These are phyloP conservation scores for Colletotrichum ledebouriae DNA, from an alignment of 2,329 filamentous ascomycete species.

Conservation along the genomic window DNA sequence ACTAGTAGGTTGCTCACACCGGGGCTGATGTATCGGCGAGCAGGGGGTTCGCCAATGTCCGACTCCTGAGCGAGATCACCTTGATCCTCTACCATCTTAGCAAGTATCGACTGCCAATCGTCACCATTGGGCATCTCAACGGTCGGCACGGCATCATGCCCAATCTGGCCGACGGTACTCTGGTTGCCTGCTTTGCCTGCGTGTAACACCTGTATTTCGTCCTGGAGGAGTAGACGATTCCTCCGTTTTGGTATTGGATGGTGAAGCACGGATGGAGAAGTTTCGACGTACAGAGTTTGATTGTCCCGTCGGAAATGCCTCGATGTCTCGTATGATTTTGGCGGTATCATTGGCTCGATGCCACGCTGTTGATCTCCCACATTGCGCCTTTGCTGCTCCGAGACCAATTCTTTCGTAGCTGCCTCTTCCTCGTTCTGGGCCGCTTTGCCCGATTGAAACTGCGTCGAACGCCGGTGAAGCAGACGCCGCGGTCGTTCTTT, in stretches of 20 bases:
- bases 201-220: background rate
- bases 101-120: conserved; percentile 27
- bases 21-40: conserved; percentile 17
- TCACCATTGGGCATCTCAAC: conserved; percentile 4
- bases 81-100: background rate
- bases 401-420: background rate
- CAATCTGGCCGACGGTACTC: conserved; percentile 31
- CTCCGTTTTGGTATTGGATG: conserved; percentile 39
- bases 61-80: background rate
- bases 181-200: conserved; percentile 10
- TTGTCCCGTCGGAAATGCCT: conserved; percentile 15
- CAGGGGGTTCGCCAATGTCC: background rate
- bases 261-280: conserved; percentile 27
- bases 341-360: background rate
- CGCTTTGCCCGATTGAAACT: background rate
- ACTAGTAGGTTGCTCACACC: conserved; percentile 13
- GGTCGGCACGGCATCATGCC: background rate
- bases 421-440: too few relatives aligned
- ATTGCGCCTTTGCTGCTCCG: too few relatives aligned
- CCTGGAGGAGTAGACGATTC: conserved; percentile 20
- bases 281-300: conserved; percentile 16
- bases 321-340: background rate
- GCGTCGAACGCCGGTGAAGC: background rate
- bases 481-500: background rate
- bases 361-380: too few relatives aligned